Conservation (phyloP, 768 basidiomycete genomes). For the Hypholoma sublateritium region DNA sequence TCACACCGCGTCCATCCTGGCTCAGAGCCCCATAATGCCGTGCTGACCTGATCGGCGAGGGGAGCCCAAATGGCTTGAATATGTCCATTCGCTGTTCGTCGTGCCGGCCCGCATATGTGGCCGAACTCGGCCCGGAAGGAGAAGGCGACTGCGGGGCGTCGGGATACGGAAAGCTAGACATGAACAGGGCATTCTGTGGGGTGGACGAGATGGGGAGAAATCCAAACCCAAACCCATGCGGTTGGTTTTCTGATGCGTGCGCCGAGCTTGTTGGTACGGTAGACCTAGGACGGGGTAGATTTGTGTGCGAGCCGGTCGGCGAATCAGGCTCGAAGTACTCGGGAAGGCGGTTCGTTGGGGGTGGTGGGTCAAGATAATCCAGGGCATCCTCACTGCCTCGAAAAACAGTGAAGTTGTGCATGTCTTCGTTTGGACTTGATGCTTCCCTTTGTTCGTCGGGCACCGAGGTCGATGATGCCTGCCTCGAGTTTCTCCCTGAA, state of each 20-base stretch:
- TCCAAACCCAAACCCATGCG: conserved; percentile 51
- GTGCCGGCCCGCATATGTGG: conserved; percentile 23
- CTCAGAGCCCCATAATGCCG: conserved; percentile 35
- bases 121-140: conserved; percentile 37
- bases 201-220: conserved; percentile 55
- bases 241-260: conserved; percentile 51
- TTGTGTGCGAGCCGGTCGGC: conserved; percentile 28
- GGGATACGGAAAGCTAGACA: conserved; percentile 49
- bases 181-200: conserved; percentile 43
- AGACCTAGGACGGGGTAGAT: conserved; percentile 11
- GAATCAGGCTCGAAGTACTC: conserved; percentile 49
- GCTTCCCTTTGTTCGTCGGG: conserved; percentile 13
- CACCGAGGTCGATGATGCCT: conserved; percentile 9
- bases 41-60: conserved; percentile 36
- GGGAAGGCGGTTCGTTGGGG: conserved; percentile 51
- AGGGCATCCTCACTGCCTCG: conserved; percentile 17
- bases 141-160: conserved; percentile 61
- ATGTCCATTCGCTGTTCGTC: conserved; percentile 39
- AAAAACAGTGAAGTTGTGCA: conserved; percentile 18
- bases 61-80: conserved; percentile 47
- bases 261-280: conserved; percentile 43
- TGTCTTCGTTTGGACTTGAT: conserved; percentile 1
- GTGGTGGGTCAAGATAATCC: conserved; percentile 43
- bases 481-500: conserved; percentile 9
- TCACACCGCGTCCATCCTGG: conserved; percentile 29